A percentile compares a stretch with the other conserved stretches of the same genome.
Evolutionary conservation across 805 yeast genomes (phyloP).

Genomic region (Cyberlindnera mycetangii): DNA sequence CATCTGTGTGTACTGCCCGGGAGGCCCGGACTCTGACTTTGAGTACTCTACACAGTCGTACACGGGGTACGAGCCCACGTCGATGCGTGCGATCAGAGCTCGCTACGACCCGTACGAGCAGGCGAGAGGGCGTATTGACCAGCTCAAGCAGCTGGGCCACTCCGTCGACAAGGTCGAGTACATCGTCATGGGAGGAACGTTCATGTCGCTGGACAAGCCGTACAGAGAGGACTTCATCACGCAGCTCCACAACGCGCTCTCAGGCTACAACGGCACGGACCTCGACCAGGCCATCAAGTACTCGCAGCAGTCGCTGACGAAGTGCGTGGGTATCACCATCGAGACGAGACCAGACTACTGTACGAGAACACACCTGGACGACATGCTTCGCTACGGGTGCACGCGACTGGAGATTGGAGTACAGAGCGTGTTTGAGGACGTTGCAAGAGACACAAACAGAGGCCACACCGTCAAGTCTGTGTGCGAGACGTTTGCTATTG

Average conservation of each 20-base stretch:
- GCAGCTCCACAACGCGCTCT: constrained; percentile 89
- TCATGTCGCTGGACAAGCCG: constrained; percentile 88
- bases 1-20: constrained; percentile 98
- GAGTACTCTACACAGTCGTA: constrained; percentile 98
- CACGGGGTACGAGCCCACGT: constrained; percentile 98
- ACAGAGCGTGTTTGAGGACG: constrained; percentile 96
- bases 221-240: constrained; percentile 89
- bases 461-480: constrained; percentile 97
- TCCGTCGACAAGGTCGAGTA: constrained; percentile 97
- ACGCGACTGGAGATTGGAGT: constrained; percentile 97
- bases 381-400: constrained; percentile 95
- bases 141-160: constrained; percentile 91
- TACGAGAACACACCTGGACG: constrained; percentile 91
- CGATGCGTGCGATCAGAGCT: constrained; percentile 99
- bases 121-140: constrained; percentile 96
- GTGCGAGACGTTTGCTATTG: constrained; percentile 89
- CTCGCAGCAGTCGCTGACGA: constrained; percentile 92
- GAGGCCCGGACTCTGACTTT: constrained; percentile 98
- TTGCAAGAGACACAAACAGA: constrained; percentile 95
- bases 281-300: constrained; percentile 87
- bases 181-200: constrained; percentile 98
- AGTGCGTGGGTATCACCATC: constrained; percentile 97
- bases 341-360: constrained; percentile 99
- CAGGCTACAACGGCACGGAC: constrained; percentile 85
- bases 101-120: constrained; percentile 98